Conservation (phyloP, 2,329 filamentous ascomycete genomes). For the Gnomoniopsis sp. region DNA sequence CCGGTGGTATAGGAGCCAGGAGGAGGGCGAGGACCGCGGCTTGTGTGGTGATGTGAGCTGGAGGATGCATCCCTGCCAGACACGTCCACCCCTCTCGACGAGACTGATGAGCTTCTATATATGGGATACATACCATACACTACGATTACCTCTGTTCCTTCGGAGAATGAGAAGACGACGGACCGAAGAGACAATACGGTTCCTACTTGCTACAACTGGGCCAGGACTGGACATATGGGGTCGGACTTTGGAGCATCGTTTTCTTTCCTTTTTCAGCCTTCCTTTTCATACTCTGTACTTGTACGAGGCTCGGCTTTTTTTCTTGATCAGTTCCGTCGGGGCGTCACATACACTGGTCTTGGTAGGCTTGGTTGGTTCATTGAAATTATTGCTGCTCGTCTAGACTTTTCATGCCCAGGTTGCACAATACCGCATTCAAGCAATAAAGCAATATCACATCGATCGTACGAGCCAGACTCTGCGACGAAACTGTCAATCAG, state of each 20-base stretch:
- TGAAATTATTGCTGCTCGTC: neutral
- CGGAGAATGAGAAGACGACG: neutral
- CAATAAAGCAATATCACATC: neutral
- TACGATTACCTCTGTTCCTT: neutral
- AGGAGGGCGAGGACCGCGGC: constrained; percentile 32
- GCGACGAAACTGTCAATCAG: too few relatives aligned
- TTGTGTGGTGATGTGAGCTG: constrained; percentile 23
- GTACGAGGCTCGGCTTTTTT: neutral
- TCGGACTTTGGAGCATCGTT: neutral
- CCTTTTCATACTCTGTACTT: neutral
- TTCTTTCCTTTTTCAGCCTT: neutral
- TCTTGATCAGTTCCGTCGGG: neutral
- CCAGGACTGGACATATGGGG: neutral
- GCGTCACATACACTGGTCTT: neutral
- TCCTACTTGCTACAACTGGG: neutral
- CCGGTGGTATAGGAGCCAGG: constrained; percentile 56
- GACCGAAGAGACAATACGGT: neutral
- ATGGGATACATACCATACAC: neutral
- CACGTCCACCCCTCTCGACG: neutral
- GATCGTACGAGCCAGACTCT: neutral
- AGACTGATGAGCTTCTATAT: neutral
- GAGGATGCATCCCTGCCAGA: neutral
- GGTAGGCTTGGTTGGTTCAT: neutral
- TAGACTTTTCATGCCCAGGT: neutral
- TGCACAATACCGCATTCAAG: neutral